Evolutionary conservation across 1,139 yeast genomes (phyloP), one percentile per base, ranked within the genome.

Genomic region (Zygosaccharomyces sapae): DNA sequence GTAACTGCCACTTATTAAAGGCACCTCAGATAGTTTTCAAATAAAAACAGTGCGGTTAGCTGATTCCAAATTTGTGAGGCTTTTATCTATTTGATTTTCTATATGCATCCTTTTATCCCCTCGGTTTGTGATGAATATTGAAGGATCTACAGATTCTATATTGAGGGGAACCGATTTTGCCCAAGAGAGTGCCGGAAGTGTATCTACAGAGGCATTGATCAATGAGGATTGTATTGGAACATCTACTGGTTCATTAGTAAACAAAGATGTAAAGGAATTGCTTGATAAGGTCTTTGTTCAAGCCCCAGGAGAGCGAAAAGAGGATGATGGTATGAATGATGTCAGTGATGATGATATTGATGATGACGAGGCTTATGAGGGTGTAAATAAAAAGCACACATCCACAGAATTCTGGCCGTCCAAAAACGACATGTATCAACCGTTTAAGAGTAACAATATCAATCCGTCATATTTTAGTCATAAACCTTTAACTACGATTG

Each of bases 161-260:
- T 38, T 48, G 20, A 27, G 41, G 33, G 40, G 33, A n/a, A 20
- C 29, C n/a, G 44, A 38, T 24, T 16, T 39, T n/a, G 36, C 43
- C 13, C 46, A 38, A 8, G 41, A 36, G 19, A 43, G 37, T 16
- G 37, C 12, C 10, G 50, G 36, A 9, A 48, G 49, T 38, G 47
- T 38, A 9, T 51, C 56, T 12, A 57, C 62, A 3, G 53, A 51
- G 27, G 49, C 47, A 3, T 45, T 57, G 43, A 47, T 57, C 10
- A 39, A 44, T 33, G 54, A 48, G 19, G 45, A 48, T 27, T 37
- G 10, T 20, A 24, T 47, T 20, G 31, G 38, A 33, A 48, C 49
- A 38, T 55, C 59, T 9, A 55, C 59, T 18, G 56, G 56, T 1
- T 55, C 59, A 5, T 38, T 55, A 33, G 47, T 55, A n/a, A 42